These are phyloP conservation scores for Pythium aristosporum DNA, from an alignment of 352 stramenopile genomes.

Conservation along the genomic window DNA sequence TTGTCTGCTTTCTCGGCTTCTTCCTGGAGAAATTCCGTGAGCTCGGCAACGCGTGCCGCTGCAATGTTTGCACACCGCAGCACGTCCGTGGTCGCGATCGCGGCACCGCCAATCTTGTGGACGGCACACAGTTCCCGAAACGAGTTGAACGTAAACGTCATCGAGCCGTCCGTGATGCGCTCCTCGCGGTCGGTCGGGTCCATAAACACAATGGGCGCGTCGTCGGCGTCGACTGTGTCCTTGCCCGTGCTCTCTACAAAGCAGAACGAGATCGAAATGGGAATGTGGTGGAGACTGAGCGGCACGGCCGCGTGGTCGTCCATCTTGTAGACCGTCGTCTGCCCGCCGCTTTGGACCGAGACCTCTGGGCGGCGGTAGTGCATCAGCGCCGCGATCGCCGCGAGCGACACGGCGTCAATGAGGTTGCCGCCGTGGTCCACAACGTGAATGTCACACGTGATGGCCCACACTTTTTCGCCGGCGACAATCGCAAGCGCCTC, in stretches of 20 bases:
- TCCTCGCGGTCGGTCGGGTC: conserved; percentile 91
- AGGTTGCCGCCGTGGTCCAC: conserved; percentile 93
- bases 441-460: conserved; percentile 90
- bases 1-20: conserved; percentile 76
- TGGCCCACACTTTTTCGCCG: conserved; percentile 93
- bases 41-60: conserved; percentile 68
- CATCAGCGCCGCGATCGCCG: conserved; percentile 92
- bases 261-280: conserved; percentile 94
- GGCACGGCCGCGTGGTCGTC: conserved; percentile 90
- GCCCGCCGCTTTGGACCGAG: conserved; percentile 43
- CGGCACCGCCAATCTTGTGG: conserved; percentile 87
- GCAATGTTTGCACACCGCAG: conserved; percentile 78
- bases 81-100: conserved; percentile 63
- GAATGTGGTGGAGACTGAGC: conserved; percentile 94
- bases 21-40: conserved; percentile 78
- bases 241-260: conserved; percentile 49
- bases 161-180: conserved; percentile 79
- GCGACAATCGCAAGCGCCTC: conserved; percentile 93
- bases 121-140: conserved; percentile 90
- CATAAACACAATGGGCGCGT: conserved; percentile 74
- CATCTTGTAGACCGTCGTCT: conserved; percentile 76
- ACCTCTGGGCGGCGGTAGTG: conserved; percentile 93
- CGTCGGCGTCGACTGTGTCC: conserved; percentile 27
- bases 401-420: conserved; percentile 89
- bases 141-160: conserved; percentile 91